phyloP scores from a whole-genome alignment of 345 rosid species.

The Excoecaria agallocha region DNA sequence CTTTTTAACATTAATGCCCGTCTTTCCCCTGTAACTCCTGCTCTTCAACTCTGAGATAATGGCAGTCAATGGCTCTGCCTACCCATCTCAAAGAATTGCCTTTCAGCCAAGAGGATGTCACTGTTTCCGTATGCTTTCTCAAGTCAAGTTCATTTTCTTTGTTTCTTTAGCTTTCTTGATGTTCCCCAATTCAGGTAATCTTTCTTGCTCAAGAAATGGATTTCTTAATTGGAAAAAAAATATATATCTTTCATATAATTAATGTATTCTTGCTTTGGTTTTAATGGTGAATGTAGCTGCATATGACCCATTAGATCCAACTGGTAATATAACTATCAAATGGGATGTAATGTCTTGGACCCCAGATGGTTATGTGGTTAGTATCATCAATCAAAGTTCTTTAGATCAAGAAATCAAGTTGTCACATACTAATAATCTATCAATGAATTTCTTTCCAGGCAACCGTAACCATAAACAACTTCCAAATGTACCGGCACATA shows the following conservation, averaged over 20 bases:
- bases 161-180: conserved; percentile 27
- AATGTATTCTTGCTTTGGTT: neutral
- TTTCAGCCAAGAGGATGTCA: neutral
- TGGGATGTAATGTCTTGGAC: conserved; percentile 81
- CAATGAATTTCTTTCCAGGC: conserved; percentile 36
- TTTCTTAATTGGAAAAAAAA: neutral
- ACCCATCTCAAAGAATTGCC: conserved; percentile 1
- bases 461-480: conserved; percentile 57
- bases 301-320: conserved; percentile 74
- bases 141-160: conserved; percentile 27
- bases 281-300: conserved; percentile 38
- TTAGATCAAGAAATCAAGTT: too few species aligned
- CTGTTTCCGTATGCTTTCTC: conserved; percentile 8
- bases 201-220: neutral
- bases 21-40: conserved; percentile 16
- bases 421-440: too few species aligned
- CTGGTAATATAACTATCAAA: conserved; percentile 70
- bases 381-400: conserved; percentile 1
- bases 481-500: conserved; percentile 66
- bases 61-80: conserved; percentile 15
- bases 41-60: conserved; percentile 12
- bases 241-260: neutral
- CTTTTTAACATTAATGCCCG: conserved; percentile 19
- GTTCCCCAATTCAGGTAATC: conserved; percentile 41
- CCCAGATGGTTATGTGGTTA: conserved; percentile 71